Evolutionary conservation across 2,329 filamentous ascomycete genomes (phyloP), one percentile per base, ranked within the genome.

Genomic region (Fusarium domesticum): DNA sequence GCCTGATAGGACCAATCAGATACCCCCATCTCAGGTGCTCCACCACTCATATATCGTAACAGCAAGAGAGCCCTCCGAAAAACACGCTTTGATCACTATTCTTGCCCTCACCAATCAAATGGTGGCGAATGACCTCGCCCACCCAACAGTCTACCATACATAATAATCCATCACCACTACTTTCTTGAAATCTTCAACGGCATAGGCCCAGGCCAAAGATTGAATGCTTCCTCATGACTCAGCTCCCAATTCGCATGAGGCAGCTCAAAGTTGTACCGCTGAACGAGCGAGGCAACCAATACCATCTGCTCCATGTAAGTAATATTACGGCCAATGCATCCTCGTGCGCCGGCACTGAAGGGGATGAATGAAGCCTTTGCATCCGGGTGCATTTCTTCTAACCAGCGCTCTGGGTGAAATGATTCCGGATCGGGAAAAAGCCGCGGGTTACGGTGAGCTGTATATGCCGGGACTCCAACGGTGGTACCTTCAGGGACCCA

Each of bases 171-270:
- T n/a, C n/a, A n/a, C n/a, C n/a, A n/a, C n/a, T n/a, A n/a, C n/a
- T n/a, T n/a, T n/a, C n/a, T n/a, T n/a, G n/a, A 42, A 14, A 42
- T 32, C 32, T 42, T 42, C n/a, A 42, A 19, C 1, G 39, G 32
- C 39, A 42, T 42, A 20, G 35, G 31, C 16, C 39, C 39, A 19
- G 35, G 12, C 6, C 35, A 35, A 19, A 35, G 39, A 6, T 42
- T 42, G 31, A 42, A 35, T 2, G 39, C 35, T 20, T 42, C 39
- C 11, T 18, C 12, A 16, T 32, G 17, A 19, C 35, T 42, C 4
- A 35, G 20, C 32, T 42, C 39, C 18, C 35, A 42, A 4, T 20
- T 32, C 2, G 39, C 39, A n/a, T n/a, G n/a, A 3, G 39, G 39
- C 16, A 42, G 20, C 12, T 19, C 39, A 16, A 42, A 42, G 7